Evolutionary conservation across 345 rosid genomes (phyloP), one percentile per base, ranked within the genome.

Genomic region (Brassica nigra): DNA sequence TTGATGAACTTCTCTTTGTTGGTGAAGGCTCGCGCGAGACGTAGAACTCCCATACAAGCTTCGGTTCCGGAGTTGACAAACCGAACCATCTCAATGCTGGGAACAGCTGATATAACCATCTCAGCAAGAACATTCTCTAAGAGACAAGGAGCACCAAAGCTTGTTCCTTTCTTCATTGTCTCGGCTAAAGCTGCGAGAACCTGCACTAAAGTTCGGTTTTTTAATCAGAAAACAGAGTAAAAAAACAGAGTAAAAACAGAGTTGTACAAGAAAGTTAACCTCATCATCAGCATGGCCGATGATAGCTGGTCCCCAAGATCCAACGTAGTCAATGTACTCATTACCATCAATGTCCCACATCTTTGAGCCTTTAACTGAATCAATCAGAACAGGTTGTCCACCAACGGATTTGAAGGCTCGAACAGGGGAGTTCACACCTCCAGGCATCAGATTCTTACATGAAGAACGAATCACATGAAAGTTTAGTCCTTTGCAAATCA

Each of bases 71-170:
- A 95, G 73, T 91, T 92, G 27, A 92, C 95, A 71, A 95, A 95
- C 27, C 99, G 92, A 42, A 91, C 98, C 99, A 91, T 95, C 79
- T 95, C 95, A 75, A 95, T 90, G 84, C 89, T 78, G 5, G 96
- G 98, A 83, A 92, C 98, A 57, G 99, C 98, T 18, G 95, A 84
- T 73, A 91, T 90, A 28, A 92, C 98, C 96, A 92, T 89, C 85
- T 91, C 94, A 0, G 99, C 97, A 68, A 92, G 75, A 80, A 80
- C 85, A 83, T 95, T 95, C 89, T 95, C 98, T 33, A 89, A 86
- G 78, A 95, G 94, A 84, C 99, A 95, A 49, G 99, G 98, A 75
- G 98, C 99, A 23, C 99, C 99, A 87, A 95, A 95, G 88, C 99
- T 93, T 79, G 99, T 95, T 68, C 99, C 99, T 84, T 93, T 93